These are phyloP conservation scores for Tulasnella sp. DNA, from an alignment of 768 basidiomycete species.

Conservation along the genomic window DNA sequence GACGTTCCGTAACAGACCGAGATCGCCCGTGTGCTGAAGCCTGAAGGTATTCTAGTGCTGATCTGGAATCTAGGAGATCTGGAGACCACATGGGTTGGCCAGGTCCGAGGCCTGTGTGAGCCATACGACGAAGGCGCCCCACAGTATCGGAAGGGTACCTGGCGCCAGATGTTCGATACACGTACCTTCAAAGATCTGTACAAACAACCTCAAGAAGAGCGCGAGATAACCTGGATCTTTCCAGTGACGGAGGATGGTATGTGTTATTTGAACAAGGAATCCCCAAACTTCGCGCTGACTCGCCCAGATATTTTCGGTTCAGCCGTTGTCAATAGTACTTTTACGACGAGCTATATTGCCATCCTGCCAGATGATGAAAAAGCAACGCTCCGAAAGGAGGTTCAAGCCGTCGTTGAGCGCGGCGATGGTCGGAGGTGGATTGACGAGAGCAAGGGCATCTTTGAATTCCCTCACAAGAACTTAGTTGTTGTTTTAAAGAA, in stretches of 20 bases:
- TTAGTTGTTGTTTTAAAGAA: conserved; percentile 42
- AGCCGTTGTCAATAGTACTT: conserved; percentile 49
- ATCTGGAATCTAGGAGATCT: conserved; percentile 91
- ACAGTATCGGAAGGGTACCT: conserved; percentile 66
- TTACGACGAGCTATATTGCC: conserved; percentile 79
- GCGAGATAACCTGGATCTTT: conserved; percentile 42
- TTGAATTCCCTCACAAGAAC: conserved; percentile 69
- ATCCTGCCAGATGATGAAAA: conserved; percentile 49
- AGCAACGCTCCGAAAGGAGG: conserved; percentile 37
- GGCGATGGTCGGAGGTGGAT: conserved; percentile 65
- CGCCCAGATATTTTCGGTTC: not conserved
- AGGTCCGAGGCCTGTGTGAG: conserved; percentile 60
- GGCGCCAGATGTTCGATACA: conserved; percentile 61
- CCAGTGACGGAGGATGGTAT: conserved; percentile 39
- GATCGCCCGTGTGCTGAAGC: conserved; percentile 70
- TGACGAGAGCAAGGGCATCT: conserved; percentile 56
- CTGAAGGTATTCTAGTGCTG: conserved; percentile 54
- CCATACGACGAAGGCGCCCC: conserved; percentile 60
- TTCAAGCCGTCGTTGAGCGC: conserved; percentile 44
- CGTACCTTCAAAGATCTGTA: conserved; percentile 50
- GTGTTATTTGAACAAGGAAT: not conserved
- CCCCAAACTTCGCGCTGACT: too few relatives aligned
- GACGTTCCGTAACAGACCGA: conserved; percentile 38
- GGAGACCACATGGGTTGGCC: conserved; percentile 57
- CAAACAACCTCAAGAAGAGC: conserved; percentile 42